These are phyloP conservation scores for Pyrenophora seminiperda DNA, from an alignment of 2,329 filamentous ascomycete species.

Conservation along the genomic window DNA sequence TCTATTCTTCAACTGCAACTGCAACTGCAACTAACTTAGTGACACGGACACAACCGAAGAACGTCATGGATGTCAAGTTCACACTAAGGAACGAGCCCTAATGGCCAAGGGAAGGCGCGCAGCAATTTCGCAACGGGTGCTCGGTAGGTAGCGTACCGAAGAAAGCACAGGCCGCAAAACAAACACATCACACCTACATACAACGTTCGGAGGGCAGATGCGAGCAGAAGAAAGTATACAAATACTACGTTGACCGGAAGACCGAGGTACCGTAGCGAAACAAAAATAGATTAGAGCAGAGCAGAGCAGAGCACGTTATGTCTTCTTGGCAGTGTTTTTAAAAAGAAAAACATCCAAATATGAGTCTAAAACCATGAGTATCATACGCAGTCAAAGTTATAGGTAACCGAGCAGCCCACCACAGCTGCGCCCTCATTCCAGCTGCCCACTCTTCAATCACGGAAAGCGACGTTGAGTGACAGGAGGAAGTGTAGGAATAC, in stretches of 20 bases:
- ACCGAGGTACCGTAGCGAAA: neutral
- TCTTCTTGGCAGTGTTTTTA: neutral
- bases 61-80: neutral
- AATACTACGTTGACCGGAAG: too few relatives aligned
- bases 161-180: neutral
- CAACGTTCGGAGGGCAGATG: neutral
- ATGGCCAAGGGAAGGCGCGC: neutral
- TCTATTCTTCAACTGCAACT: too few relatives aligned
- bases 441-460: constrained; percentile 20
- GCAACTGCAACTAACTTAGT: too few relatives aligned
- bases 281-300: neutral
- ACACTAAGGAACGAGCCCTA: neutral
- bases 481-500: constrained; percentile 48
- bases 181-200: neutral
- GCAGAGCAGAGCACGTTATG: neutral
- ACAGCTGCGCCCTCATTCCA: constrained; percentile 26
- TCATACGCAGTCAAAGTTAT: constrained; percentile 42
- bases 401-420: constrained; percentile 31
- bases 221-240: neutral
- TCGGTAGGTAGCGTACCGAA: constrained; percentile 1
- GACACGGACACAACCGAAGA: too few relatives aligned
- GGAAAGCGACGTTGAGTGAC: constrained; percentile 43
- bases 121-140: too few relatives aligned
- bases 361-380: constrained; percentile 22
- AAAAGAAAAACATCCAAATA: constrained; percentile 1